Base-by-base conservation (phyloP, 2,329 filamentous ascomycete species). In the Xylariaceae sp. region DNA sequence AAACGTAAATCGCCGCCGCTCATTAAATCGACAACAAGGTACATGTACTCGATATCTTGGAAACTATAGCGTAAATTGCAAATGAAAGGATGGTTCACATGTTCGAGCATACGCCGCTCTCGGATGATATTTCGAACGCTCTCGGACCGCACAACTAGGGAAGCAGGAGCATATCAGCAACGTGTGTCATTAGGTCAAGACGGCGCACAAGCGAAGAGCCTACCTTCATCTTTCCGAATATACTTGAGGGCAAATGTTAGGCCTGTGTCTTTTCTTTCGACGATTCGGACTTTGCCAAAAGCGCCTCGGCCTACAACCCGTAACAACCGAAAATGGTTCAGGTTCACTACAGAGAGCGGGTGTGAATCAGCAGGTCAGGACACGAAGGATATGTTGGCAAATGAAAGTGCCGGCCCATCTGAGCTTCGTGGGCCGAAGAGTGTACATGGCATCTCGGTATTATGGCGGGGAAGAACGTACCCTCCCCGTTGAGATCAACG, bases 21-120 rank as follows among this genome's bases (percentile, higher is more conserved):
- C 92, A 98, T 98, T 44, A 98, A 69, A 67, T 98, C 92, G 47
- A 98, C 88, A 37, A 98, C 90, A 39, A 98, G 81, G 63, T 98
- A 95, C 88, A 98, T 84, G 67, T 98, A 98, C 65, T 98, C 92
- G 55, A 97, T 88, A 65, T 98, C 92, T 67, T 98, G 92, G 61
- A 98, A 98, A 67, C 89, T 96, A 69, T 97, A 98, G 56, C 92
- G 85, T 71, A 98, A 70, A 65, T 98, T 98, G 71, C 90, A 97
- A 53, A 98, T 85, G 63, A 97, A 98, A 17, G 90, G 88, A 59
- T 98, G 92, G 62, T 95, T 96, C 55, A 98, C 76, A 63, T 97
- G 88, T 68, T 98, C 89, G 59, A 98, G 78, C 92, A 98, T 98
- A 60, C 90, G 82, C 49, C 92, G 80, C 71, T 98, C 92, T 54